A percentile compares a stretch with the other conserved stretches of the same genome.
Conservation (phyloP, 805 yeast species). For the Pichia deserticola region DNA sequence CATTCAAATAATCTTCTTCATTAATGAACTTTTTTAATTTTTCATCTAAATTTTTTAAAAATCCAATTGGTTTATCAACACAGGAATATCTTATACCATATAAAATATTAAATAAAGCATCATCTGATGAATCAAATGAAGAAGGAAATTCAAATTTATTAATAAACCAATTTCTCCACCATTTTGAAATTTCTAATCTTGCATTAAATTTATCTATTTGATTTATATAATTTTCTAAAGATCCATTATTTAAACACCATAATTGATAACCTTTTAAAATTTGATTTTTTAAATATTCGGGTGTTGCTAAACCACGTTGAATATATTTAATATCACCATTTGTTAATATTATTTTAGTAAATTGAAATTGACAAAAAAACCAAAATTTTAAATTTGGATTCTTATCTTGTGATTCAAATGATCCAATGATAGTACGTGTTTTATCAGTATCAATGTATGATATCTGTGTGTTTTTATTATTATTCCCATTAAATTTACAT, state of each 20-base stretch:
- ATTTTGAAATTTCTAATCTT: conserved; percentile 12
- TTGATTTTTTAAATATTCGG: conserved; percentile 28
- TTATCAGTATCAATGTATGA: conserved; percentile 27
- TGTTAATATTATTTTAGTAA: conserved; percentile 6
- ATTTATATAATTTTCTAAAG: conserved; percentile 10
- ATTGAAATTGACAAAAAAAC: conserved; percentile 25
- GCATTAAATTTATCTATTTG: background rate
- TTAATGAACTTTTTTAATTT: conserved; percentile 13
- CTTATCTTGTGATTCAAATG: conserved; percentile 19
- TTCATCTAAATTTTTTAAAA: conserved; percentile 21
- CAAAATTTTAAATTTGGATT: conserved; percentile 16
- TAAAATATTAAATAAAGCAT: conserved; percentile 29
- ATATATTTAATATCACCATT: conserved; percentile 9
- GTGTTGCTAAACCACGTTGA: conserved; percentile 24
- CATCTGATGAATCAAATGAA: conserved; percentile 22
- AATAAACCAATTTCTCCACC: conserved; percentile 34
- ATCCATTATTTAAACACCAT: conserved; percentile 29
- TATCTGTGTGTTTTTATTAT: background rate
- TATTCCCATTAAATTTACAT: conserved; percentile 13
- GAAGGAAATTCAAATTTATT: conserved; percentile 22
- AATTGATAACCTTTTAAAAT: conserved; percentile 27
- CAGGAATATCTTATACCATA: conserved; percentile 26
- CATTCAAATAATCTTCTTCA: conserved; percentile 12
- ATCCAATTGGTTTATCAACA: conserved; percentile 24
- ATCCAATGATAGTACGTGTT: conserved; percentile 26